Conservation (phyloP, 192 early-diverging fungal species). For the Cetraspora pellucida region DNA sequence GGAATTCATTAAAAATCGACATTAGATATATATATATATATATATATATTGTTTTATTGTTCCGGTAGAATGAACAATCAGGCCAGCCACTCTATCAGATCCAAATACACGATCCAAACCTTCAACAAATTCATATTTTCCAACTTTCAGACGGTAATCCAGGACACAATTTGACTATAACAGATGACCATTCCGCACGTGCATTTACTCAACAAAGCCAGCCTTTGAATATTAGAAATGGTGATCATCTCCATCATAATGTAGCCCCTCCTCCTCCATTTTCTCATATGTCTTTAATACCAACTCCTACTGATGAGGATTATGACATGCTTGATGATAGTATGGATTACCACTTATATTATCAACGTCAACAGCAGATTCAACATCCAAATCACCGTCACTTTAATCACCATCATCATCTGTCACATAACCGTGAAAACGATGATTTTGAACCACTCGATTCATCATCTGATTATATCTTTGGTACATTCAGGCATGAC, state of each 20-base stretch:
- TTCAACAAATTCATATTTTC: conserved; percentile 6
- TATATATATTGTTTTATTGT: no score
- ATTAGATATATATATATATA: no score
- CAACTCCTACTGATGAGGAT: conserved; percentile 22
- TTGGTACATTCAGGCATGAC: not conserved
- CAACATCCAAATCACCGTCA: not conserved
- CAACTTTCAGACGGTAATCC: not conserved
- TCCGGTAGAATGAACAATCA: not conserved
- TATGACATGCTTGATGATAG: conserved; percentile 12
- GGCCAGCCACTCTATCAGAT: conserved; percentile 12
- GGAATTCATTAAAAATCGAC: no score
- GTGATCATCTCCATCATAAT: not conserved
- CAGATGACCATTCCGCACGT: conserved; percentile 7
- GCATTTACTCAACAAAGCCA: conserved; percentile 5
- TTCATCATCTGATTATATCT: not conserved
- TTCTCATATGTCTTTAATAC: not conserved
- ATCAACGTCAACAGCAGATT: conserved; percentile 9
- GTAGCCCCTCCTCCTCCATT: not conserved
- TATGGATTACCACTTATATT: conserved; percentile 1
- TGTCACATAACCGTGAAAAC: not conserved
- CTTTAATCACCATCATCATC: not conserved
- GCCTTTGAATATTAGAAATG: conserved; percentile 7
- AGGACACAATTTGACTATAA: not conserved
- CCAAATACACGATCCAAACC: conserved; percentile 1
- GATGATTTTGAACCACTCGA: conserved; percentile 6